phyloP scores from a whole-genome alignment of 331 rosid species.

The Rosa hybrid region DNA sequence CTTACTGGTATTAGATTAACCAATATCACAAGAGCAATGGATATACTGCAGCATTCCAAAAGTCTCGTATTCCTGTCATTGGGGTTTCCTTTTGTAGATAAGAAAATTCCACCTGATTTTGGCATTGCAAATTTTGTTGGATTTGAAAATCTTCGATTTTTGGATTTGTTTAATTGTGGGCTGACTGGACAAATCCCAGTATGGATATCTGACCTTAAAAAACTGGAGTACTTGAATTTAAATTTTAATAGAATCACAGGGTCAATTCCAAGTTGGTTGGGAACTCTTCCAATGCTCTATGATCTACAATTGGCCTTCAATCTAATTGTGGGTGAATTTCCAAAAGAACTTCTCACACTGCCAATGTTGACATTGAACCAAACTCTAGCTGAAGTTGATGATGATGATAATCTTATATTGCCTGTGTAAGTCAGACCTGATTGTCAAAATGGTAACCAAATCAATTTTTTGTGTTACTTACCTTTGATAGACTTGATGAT shows the following conservation, averaged over 20 bases:
- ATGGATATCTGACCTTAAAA: not conserved
- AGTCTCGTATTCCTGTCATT: not conserved
- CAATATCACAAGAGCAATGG: not conserved
- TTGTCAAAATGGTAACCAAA: too few species aligned
- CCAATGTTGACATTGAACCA: not conserved
- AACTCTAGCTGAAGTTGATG: not conserved
- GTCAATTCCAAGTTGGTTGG: not conserved
- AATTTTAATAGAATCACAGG: not conserved
- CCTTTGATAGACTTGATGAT: too few species aligned
- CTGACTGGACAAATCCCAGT: not conserved
- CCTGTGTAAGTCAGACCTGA: too few species aligned
- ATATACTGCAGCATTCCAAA: not conserved
- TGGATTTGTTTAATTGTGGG: not conserved
- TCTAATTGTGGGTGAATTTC: not conserved
- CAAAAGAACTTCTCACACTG: not conserved
- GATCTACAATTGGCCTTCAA: not conserved
- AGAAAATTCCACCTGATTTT: not conserved
- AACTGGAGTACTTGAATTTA: not conserved
- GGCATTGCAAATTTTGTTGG: not conserved
- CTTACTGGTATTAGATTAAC: not conserved
- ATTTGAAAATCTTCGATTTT: not conserved
- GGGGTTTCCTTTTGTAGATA: not conserved
- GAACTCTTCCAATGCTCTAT: not conserved
- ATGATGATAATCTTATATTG: not conserved
- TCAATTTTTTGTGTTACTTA: too few species aligned